Conservation (phyloP, 495 filamentous ascomycete genomes). For the Extremus antarcticus region DNA sequence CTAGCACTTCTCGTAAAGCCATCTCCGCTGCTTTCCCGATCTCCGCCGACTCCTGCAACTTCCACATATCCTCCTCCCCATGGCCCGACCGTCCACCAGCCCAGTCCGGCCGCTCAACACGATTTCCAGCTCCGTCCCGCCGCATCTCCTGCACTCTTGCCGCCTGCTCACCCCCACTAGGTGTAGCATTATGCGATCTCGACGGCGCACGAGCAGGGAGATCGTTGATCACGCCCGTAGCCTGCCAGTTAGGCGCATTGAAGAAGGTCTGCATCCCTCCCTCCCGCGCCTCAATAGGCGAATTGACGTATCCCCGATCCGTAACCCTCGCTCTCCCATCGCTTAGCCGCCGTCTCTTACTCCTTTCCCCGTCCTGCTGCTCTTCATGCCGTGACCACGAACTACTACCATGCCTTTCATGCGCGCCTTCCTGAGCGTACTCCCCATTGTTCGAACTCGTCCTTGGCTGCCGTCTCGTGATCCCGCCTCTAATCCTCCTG, state of each 20-base stretch:
- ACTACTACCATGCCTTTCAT: neutral
- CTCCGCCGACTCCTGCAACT: conserved; percentile 18
- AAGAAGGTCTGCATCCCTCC: conserved; percentile 40
- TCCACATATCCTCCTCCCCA: conserved; percentile 3
- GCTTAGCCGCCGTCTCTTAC: neutral
- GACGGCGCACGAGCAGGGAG: conserved; percentile 37
- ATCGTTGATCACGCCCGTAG: conserved; percentile 72
- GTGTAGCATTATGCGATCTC: neutral
- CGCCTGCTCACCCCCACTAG: conserved; percentile 4
- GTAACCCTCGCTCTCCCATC: conserved; percentile 26
- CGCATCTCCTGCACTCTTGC: conserved; percentile 13
- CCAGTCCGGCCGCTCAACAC: conserved; percentile 5
- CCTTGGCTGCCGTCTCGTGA: conserved; percentile 70
- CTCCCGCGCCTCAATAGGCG: conserved; percentile 14
- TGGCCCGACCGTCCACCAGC: too few species aligned
- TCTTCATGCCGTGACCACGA: neutral
- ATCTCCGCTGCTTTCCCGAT: conserved; percentile 70
- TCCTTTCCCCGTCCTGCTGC: neutral
- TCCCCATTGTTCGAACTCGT: conserved; percentile 18
- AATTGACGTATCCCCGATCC: conserved; percentile 5
- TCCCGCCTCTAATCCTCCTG: conserved; percentile 61
- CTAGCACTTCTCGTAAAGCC: conserved; percentile 68
- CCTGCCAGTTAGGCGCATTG: conserved; percentile 62
- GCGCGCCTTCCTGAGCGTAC: neutral
- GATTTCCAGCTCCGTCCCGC: conserved; percentile 4